Base-by-base conservation (phyloP, 768 basidiomycete genomes). In the Auricularia heimuer region DNA sequence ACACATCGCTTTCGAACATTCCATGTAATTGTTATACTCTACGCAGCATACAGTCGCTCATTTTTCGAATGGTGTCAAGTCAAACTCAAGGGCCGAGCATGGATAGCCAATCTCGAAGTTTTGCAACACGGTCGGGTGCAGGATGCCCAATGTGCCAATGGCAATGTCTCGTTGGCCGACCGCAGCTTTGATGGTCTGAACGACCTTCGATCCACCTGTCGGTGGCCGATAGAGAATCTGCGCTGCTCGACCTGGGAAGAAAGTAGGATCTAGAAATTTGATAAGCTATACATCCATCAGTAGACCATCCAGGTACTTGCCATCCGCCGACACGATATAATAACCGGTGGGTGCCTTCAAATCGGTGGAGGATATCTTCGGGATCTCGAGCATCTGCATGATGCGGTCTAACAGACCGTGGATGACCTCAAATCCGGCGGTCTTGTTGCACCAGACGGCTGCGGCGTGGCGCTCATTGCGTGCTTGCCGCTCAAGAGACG, bases 61-160 rank as follows among this genome's bases (percentile, higher is more conserved):
- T 75, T 88, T 90, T 79, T 90, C 87, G 82, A 99, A 93, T n/a
- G 91, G 91, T 75, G 98, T 95, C 56, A 98, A 80, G 36, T 88
- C 89, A 75, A 99, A 94, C 80, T 99, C 96, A 64, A 99, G 77
- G 6, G 88, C 88, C 39, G 95, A 98, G 77, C 95, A 98, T 21
- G 96, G 96, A 77, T 91, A 95, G 51, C 83, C 84, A 67, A 98
- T 89, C 75, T 98, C 95, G 75, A 96, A 99, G 72, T 92, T 94
- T 70, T 86, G 85, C 65, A 99, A 79, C 3, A 98, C 97, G 4
- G 78, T 83, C 8, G 97, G 97, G 75, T 99, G 96, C 62, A 99
- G 79, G 69, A 98, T 92, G 35, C 97, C 97, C 65, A 99, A 78
- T n/a, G 81, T 84, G 54, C 97, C 97, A 68, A 99, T 90, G 67